Base-by-base conservation (phyloP, 192 early-diverging fungal species). In the Coemansia sp. region DNA sequence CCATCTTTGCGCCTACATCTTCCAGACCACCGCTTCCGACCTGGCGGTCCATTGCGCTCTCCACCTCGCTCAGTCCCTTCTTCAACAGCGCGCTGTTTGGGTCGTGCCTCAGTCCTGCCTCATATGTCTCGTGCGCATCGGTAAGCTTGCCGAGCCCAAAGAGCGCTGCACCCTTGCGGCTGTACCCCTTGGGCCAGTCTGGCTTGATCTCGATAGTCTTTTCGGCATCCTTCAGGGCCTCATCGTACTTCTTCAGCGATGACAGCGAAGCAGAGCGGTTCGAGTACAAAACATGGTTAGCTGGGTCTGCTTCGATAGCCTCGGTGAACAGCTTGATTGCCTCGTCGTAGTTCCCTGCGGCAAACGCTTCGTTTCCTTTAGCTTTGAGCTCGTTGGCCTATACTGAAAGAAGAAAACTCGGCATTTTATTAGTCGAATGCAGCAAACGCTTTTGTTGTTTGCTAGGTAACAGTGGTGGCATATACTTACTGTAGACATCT, bases 271-370 rank as follows among this genome's bases (percentile, higher is more conserved):
- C 94, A 7, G 95, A 95, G 66, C 94, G 92, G 86, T 96, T 96
- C 8, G 93, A 95, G 77, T 91, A 95, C 37, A 96, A 84, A 30
- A 96, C 94, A 72, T 95, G 94, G 86, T 96, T 96, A 56, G 76
- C 70, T 13, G 92, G 83, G 64, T 94, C 95, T 55, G 91, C 78
- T n/a, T 89, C 88, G 64, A 95, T 94, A 21, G 94, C 95, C 64
- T 92, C 71, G 40, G 93, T 84, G 67, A 95, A 96, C 53, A 73
- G 77, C 58, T 88, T 81, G 72, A 95, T 87, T 2, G 95, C 94
- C 60, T 84, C 85, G 13, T 84, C 76, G 74, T 87, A 94, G 72
- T 90, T 84, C 55, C 92, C 89, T 37, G 90, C 80, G 29, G 88
- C 70, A 74, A 96, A 96, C 61, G 89, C 92, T 66, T 90, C 85